A percentile compares a stretch with the other conserved stretches of the same genome.
These are phyloP conservation scores for Aotearoamyces nothofagi DNA, from an alignment of 2,329 filamentous ascomycete genomes.

Conservation along the genomic window DNA sequence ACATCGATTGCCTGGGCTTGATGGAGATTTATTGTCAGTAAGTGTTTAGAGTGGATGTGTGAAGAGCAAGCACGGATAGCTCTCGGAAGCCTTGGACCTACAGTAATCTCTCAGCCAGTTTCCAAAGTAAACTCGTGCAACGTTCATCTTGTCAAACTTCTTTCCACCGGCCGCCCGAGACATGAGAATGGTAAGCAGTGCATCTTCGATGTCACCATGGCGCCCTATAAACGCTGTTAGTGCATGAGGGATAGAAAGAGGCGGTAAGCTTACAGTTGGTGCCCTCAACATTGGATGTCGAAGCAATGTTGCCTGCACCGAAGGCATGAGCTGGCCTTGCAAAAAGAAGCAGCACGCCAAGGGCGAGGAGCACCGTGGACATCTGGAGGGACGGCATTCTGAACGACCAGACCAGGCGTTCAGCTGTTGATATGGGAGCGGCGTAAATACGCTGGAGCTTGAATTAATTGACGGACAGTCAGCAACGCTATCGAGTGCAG, in stretches of 20 bases:
- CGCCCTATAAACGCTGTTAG: constrained; percentile 35
- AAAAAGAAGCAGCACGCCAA: constrained; percentile 49
- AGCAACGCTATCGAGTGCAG: too few species aligned
- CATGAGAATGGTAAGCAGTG: constrained; percentile 56
- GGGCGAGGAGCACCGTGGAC: constrained; percentile 12
- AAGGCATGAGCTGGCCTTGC: constrained; percentile 60
- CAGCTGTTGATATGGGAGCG: too few species aligned
- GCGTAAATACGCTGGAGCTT: too few species aligned
- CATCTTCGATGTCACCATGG: constrained; percentile 88
- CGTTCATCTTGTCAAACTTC: constrained; percentile 78
- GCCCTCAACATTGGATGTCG: constrained; percentile 66
- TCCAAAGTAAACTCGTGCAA: constrained; percentile 86
- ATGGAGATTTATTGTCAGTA: constrained; percentile 1
- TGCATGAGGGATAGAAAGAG: neutral
- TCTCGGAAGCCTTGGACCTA: constrained; percentile 6
- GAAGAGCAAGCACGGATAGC: too few species aligned
- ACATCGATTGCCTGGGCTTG: constrained; percentile 74
- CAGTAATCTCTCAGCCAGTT: constrained; percentile 91
- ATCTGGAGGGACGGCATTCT: too few species aligned
- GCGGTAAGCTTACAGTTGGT: constrained; percentile 49
- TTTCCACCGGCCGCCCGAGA: constrained; percentile 49
- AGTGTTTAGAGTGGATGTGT: neutral
- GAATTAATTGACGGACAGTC: too few species aligned
- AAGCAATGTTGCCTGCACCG: constrained; percentile 78
- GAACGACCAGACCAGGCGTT: too few species aligned